A percentile compares a stretch with the other conserved stretches of the same genome.
Evolutionary conservation across 2,329 filamentous ascomycete species (phyloP).

Genomic region (Cytospora piceicola): DNA sequence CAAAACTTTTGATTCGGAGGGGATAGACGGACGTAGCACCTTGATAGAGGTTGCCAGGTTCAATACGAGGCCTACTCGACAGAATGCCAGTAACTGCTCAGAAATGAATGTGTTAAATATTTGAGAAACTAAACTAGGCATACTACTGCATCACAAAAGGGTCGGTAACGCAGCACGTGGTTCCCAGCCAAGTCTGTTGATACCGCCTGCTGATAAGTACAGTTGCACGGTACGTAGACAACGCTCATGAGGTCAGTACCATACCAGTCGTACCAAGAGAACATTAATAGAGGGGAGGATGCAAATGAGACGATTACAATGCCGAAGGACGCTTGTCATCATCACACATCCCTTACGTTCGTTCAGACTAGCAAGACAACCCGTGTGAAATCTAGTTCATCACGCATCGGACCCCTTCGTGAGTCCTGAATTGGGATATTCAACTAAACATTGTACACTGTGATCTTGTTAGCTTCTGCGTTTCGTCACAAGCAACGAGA

Average conservation of each 20-base stretch:
- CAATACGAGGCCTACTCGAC: not conserved
- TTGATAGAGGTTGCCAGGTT: not conserved
- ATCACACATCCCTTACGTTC: not conserved
- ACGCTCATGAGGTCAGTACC: not conserved
- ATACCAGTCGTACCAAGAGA: not conserved
- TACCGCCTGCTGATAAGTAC: too few species aligned
- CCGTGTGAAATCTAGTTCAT: not conserved
- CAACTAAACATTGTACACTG: not conserved
- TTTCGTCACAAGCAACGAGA: conserved; percentile 21
- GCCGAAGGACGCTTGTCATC: not conserved
- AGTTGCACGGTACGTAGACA: too few species aligned
- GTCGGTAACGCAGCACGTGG: not conserved
- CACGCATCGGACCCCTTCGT: not conserved
- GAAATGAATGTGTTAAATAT: not conserved
- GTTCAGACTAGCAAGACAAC: not conserved
- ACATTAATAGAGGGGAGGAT: not conserved
- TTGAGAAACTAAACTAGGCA: not conserved
- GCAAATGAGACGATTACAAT: not conserved
- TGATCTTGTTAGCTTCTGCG: conserved; percentile 20
- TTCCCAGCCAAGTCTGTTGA: not conserved
- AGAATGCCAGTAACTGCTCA: not conserved
- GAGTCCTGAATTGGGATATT: not conserved
- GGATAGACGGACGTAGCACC: not conserved
- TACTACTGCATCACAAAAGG: not conserved
- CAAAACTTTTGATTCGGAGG: not conserved